phyloP scores from a whole-genome alignment of 2,329 filamentous ascomycete species.

The Fusarium vanettenii region DNA sequence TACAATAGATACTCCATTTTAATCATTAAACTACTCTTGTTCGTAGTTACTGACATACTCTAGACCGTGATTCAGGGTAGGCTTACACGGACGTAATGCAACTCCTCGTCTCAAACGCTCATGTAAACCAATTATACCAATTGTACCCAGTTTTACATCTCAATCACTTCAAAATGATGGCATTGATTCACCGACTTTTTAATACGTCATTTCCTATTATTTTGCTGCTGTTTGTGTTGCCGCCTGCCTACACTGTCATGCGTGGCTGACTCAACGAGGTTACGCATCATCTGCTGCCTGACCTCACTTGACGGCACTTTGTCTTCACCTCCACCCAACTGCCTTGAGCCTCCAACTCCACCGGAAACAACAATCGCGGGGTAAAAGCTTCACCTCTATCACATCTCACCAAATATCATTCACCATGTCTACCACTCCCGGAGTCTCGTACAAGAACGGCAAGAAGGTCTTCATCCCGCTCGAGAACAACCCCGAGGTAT shows the following conservation, averaged over 20 bases:
- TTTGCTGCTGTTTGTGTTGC: not conserved
- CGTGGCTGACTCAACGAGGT: not conserved
- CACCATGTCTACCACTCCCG: constrained; percentile 30
- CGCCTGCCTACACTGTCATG: not conserved
- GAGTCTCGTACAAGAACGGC: constrained; percentile 27
- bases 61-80: not conserved
- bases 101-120: not conserved
- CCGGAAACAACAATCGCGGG: constrained; percentile 3
- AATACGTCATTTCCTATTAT: not conserved
- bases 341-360: not conserved
- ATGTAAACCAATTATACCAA: not conserved
- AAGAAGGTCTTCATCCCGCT: constrained; percentile 54
- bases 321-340: not conserved
- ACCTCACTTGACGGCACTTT: constrained; percentile 7
- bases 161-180: not conserved
- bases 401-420: not conserved
- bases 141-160: not conserved
- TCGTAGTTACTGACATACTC: not conserved
- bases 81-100: not conserved
- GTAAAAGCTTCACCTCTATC: not conserved
- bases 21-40: not conserved
- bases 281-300: constrained; percentile 29
- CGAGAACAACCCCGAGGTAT: constrained; percentile 79
- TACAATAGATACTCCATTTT: not conserved
- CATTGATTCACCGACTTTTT: not conserved